Base-by-base conservation (phyloP, 108 stramenopile genomes). In the Craspedostauros australis region DNA sequence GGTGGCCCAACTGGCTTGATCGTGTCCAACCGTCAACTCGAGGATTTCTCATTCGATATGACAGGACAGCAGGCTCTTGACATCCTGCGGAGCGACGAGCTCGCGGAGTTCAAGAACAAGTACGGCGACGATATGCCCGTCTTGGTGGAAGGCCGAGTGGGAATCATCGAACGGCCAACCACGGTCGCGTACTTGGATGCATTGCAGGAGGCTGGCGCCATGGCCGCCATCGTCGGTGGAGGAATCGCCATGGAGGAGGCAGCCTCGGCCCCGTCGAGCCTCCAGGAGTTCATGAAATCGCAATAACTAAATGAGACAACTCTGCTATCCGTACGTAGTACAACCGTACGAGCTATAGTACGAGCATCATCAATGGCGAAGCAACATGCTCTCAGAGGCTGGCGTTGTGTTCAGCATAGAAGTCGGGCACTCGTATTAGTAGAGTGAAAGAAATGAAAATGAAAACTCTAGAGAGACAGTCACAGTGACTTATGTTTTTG, bases 121-220 rank as follows among this genome's bases (percentile, higher is more conserved):
- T 77, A 81, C 42, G 70, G 71, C 22, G 63, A 62, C 1, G 71
- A 70, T 21, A 60, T 86, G 28, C 82, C 74, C 11, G 42, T 88
- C 18, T 40, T 92, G 2, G 79, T 79, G 4, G 86, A 92, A 64
- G 88, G 88, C 0, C 57, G 88, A 38, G 82, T 90, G 3, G 86
- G 81, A 18, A 59, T 84, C 4, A 79, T 84, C 28, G 28, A 32
- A 14, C 14, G 21, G 16, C 30, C 56, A 4, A 36, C 59, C 25
- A 57, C 46, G 24, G 41, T 22, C 22, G 52, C 15, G 3, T 90
- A 90, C 59, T 49, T 90, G 19, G 47, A 79, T 26, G 54, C 66
- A 25, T 64, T 90, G 5, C 67, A 71, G 51, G 72, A 75, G 37
- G 82, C 75, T 19, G 88, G 88, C 11, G 84, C 85, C 1, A 71